Percentiles rank a stretch among this genome's conserved stretches.
phyloP scores from a whole-genome alignment of 306 rosid species.

The Sechiopsis laciniata region DNA sequence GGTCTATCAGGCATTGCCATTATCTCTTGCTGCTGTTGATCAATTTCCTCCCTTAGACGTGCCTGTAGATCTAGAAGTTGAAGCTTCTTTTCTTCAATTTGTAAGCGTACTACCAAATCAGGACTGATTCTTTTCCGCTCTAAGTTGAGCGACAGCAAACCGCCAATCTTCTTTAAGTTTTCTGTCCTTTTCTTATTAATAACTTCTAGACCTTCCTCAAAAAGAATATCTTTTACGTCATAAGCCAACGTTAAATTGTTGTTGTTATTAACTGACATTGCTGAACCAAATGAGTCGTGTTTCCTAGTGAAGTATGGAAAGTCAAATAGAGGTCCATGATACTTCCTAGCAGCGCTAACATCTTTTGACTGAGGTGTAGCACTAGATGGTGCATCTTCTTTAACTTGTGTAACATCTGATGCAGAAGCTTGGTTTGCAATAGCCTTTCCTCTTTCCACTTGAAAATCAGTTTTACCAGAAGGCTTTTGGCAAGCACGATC shows the following conservation, averaged over 20 bases:
- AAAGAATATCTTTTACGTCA: slow-evolving; percentile 82
- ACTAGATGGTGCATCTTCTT: slow-evolving; percentile 53
- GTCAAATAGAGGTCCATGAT: slow-evolving; percentile 97
- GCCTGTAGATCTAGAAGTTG: slow-evolving; percentile 82
- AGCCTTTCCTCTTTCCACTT: slow-evolving; percentile 75
- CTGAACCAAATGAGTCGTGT: slow-evolving; percentile 82
- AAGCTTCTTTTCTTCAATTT: slow-evolving; percentile 92
- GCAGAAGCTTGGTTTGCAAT: slow-evolving; percentile 51
- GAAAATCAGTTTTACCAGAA: slow-evolving; percentile 48
- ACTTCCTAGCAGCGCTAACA: slow-evolving; percentile 55
- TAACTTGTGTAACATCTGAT: slow-evolving; percentile 54
- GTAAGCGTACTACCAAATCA: slow-evolving; percentile 82
- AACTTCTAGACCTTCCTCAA: slow-evolving; percentile 81
- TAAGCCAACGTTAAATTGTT: slow-evolving; percentile 76
- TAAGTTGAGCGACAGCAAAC: slow-evolving; percentile 74
- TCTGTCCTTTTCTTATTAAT: slow-evolving; percentile 66
- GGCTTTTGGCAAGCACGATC: slow-evolving; percentile 45
- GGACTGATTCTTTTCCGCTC: slow-evolving; percentile 95
- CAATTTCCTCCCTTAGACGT: slow-evolving; percentile 88
- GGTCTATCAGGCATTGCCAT: slow-evolving; percentile 99
- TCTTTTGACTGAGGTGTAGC: slow-evolving; percentile 60
- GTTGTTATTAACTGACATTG: slow-evolving; percentile 53
- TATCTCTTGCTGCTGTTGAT: slow-evolving; percentile 95
- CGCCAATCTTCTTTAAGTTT: slow-evolving; percentile 78
- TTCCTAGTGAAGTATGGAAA: slow-evolving; percentile 93